These are phyloP conservation scores for Candolleomyces eurysporus DNA, from an alignment of 768 basidiomycete genomes.

Conservation along the genomic window DNA sequence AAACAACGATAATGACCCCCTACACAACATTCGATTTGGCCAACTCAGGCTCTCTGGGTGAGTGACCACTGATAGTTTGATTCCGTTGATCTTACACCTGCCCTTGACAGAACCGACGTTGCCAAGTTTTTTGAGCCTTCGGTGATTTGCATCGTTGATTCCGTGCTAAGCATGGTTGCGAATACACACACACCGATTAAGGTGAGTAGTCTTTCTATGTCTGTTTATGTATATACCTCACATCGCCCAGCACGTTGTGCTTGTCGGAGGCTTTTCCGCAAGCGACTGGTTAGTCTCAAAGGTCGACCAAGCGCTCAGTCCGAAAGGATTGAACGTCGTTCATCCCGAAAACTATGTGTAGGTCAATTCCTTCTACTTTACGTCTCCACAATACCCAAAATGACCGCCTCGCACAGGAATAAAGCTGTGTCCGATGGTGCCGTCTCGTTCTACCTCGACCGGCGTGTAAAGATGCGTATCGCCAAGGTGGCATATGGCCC, in stretches of 20 bases:
- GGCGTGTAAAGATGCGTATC: constrained; percentile 39
- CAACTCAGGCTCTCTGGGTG: no score
- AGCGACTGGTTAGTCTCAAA: constrained; percentile 40
- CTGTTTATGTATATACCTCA: neutral
- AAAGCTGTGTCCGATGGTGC: constrained; percentile 49
- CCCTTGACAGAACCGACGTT: no score
- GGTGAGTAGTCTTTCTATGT: no score
- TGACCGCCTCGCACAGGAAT: constrained; percentile 24
- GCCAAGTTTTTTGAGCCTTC: no score
- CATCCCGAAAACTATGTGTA: constrained; percentile 24
- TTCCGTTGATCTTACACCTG: no score
- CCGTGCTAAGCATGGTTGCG: no score
- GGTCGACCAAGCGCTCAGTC: constrained; percentile 20
- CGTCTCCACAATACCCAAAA: no score
- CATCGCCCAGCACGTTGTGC: constrained; percentile 32
- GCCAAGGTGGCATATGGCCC: constrained; percentile 49
- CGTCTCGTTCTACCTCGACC: constrained; percentile 41
- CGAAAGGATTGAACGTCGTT: constrained; percentile 18
- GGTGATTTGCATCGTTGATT: no score
- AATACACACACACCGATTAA: no score
- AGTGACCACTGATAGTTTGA: no score
- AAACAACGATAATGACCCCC: no score
- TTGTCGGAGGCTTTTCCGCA: constrained; percentile 46
- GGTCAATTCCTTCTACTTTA: neutral
- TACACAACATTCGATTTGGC: no score